Evolutionary conservation across 2,329 filamentous ascomycete genomes (phyloP), one percentile per base, ranked within the genome.

Genomic region (Venturia aucupariae): DNA sequence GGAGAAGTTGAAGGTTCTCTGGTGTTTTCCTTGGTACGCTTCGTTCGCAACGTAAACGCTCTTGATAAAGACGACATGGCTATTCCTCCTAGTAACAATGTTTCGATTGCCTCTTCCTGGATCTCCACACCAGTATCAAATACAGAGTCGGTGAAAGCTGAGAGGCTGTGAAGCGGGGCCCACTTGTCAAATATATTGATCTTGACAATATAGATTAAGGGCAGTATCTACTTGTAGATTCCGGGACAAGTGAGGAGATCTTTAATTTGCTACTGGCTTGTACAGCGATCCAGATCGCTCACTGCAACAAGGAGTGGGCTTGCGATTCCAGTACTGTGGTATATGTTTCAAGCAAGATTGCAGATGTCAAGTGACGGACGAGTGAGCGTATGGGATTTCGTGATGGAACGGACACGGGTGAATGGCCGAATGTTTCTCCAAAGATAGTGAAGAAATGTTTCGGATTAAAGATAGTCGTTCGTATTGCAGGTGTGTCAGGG

Each of bases 41-140:
- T 89, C 69, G 78, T 79, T 75, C 86, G 85, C 75, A 85, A 84
- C 69, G 86, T 89, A 74, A 92, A 89, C 66, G 88, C 88, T 72
- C 89, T 84, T 62, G 86, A 82, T 69, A 92, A 78, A 70, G 84
- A 85, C 35, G 51, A 57, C 51, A 57, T 57, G 15, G n/a, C 35
- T 35, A 17, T 32, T 10, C 2, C 24, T 11, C 30, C 51, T 35
- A n/a, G 27, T n/a, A 22, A 35, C 30, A 38, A n/a, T 35, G 27
- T 35, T 57, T 35, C 27, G 51, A n/a, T 38, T 57, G 51, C 30
- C 51, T 30, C 24, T 54, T 17, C 22, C 24, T 1, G 6, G 24
- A 32, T 32, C 48, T 32, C 51, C 30, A 19, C 51, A n/a, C 27
- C 19, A n/a, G 51, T 57, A 35, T 57, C 51, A 35, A 57, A 57